Conservation (phyloP, 2,329 filamentous ascomycete species). For the Chalara sp. region DNA sequence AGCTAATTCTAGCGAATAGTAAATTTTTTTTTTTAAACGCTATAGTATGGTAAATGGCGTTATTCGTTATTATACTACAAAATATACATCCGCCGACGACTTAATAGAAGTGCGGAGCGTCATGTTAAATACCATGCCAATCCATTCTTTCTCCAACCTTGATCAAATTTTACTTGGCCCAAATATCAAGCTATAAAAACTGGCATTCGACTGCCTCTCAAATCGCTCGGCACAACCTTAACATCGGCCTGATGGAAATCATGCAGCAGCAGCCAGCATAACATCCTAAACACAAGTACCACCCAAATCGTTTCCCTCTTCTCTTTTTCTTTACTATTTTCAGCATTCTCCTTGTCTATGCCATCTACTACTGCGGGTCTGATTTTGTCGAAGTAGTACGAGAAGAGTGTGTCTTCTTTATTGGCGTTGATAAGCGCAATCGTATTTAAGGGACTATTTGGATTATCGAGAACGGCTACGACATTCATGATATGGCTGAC, state of each 20-base stretch:
- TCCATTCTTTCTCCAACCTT: too few species aligned
- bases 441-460: conserved; percentile 25
- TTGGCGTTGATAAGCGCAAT: conserved; percentile 35
- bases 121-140: too few species aligned
- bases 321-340: conserved; percentile 12
- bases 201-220: conserved; percentile 47
- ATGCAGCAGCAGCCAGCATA: conserved; percentile 51
- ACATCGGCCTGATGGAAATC: conserved; percentile 49
- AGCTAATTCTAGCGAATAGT: too few species aligned
- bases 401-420: conserved; percentile 43
- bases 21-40: too few species aligned
- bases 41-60: background rate
- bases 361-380: conserved; percentile 34
- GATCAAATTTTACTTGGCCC: too few species aligned
- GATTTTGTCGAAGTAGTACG: conserved; percentile 43
- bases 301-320: conserved; percentile 41
- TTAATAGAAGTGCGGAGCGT: too few species aligned
- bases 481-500: conserved; percentile 21
- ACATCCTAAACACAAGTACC: conserved; percentile 48
- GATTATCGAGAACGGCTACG: conserved; percentile 39
- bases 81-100: too few species aligned
- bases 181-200: conserved; percentile 41
- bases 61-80: too few species aligned
- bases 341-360: conserved; percentile 14
- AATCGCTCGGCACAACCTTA: conserved; percentile 45